Evolutionary conservation across 2,329 filamentous ascomycete species (phyloP).

Genomic region (Ambrosiella cleistominuta): DNA sequence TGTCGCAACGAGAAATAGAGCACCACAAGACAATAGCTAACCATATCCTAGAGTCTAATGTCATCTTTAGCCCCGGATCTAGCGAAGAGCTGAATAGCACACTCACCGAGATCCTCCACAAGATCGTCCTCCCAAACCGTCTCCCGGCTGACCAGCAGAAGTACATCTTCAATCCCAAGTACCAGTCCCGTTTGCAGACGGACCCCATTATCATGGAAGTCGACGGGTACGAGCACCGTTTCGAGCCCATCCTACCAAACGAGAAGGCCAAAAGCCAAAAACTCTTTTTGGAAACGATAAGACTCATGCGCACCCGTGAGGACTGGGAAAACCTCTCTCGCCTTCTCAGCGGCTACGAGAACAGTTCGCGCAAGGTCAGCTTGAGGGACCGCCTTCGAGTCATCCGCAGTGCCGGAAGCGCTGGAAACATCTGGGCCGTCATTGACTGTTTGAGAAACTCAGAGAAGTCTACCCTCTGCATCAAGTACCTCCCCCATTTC

Average conservation of each 20-base stretch:
- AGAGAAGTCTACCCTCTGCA: slow-evolving; percentile 27
- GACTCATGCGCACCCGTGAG: slow-evolving; percentile 27
- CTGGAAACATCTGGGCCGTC: slow-evolving; percentile 27
- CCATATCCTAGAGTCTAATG: slow-evolving; percentile 13
- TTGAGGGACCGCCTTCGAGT: slow-evolving; percentile 23
- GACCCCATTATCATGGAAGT: slow-evolving; percentile 42
- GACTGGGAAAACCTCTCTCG: slow-evolving; percentile 37
- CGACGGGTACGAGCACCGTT: slow-evolving; percentile 36
- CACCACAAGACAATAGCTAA: neutral
- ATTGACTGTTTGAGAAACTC: slow-evolving; percentile 33
- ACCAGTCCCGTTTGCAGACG: slow-evolving; percentile 30
- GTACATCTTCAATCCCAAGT: slow-evolving; percentile 31
- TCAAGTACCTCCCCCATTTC: slow-evolving; percentile 19
- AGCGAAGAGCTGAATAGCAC: slow-evolving; percentile 34
- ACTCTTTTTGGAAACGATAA: slow-evolving; percentile 23
- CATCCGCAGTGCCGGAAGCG: slow-evolving; percentile 24
- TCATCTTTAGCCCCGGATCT: slow-evolving; percentile 34
- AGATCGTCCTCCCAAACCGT: slow-evolving; percentile 44
- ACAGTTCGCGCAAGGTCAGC: slow-evolving; percentile 24
- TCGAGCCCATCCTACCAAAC: slow-evolving; percentile 26
- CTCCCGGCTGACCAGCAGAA: slow-evolving; percentile 35
- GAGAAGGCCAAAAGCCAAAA: slow-evolving; percentile 27
- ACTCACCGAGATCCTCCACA: slow-evolving; percentile 35
- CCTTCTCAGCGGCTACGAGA: slow-evolving; percentile 32
- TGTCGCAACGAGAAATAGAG: neutral